These are phyloP conservation scores for Gillenia trifoliata DNA, from an alignment of 306 rosid species.

Conservation along the genomic window DNA sequence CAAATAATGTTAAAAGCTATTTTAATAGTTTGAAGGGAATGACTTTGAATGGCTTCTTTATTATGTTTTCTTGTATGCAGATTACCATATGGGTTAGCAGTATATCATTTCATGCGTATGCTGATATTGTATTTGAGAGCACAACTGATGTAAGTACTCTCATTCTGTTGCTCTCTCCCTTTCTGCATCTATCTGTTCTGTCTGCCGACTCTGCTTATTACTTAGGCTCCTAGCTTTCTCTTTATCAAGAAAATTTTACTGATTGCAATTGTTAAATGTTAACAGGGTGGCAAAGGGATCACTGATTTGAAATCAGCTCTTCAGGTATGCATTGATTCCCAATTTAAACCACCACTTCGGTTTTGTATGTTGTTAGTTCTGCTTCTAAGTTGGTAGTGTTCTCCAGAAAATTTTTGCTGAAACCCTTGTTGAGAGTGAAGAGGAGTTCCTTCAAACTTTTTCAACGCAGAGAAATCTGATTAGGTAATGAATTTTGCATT, in stretches of 20 bases:
- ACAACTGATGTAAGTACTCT: slow-evolving; percentile 69
- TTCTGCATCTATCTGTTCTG: not conserved
- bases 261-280: slow-evolving; percentile 24
- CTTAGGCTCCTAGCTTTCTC: not conserved
- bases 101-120: slow-evolving; percentile 68
- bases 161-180: slow-evolving; percentile 1
- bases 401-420: slow-evolving; percentile 77
- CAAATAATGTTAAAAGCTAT: not conserved
- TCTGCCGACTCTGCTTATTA: not conserved
- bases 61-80: slow-evolving; percentile 32
- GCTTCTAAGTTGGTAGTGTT: slow-evolving; percentile 18
- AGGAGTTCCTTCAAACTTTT: slow-evolving; percentile 68
- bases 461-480: slow-evolving; percentile 43
- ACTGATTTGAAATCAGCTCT: slow-evolving; percentile 75
- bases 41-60: not conserved
- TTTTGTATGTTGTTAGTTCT: slow-evolving; percentile 7
- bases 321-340: slow-evolving; percentile 44
- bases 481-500: slow-evolving; percentile 36
- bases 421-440: slow-evolving; percentile 77
- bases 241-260: slow-evolving; percentile 5
- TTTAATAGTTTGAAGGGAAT: not conserved
- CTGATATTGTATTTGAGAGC: slow-evolving; percentile 58
- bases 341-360: not conserved
- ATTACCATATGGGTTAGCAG: slow-evolving; percentile 80
- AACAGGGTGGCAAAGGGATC: slow-evolving; percentile 86